Percentiles rank a stretch among this genome's conserved stretches.
These are phyloP conservation scores for Cystobasidium slooffiae DNA, from an alignment of 1,284 basidiomycete species.

Conservation along the genomic window DNA sequence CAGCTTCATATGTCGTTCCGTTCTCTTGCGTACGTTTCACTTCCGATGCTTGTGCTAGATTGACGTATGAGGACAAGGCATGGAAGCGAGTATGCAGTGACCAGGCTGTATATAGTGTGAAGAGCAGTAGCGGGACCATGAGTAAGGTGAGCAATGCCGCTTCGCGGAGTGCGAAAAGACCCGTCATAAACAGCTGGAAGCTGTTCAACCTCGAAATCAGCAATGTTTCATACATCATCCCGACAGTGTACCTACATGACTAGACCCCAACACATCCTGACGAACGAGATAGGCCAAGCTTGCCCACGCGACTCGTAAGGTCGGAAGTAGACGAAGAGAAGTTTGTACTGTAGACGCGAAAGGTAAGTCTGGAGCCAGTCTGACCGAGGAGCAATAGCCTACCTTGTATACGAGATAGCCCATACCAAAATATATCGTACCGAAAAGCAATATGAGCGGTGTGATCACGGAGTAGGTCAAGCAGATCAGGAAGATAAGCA, in stretches of 20 bases:
- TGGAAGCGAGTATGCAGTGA: slow-evolving; percentile 71
- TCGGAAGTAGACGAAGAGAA: slow-evolving; percentile 54
- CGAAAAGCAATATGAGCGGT: slow-evolving; percentile 91
- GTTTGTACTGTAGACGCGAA: slow-evolving; percentile 44
- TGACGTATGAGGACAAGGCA: slow-evolving; percentile 80
- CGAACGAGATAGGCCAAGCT: slow-evolving; percentile 73
- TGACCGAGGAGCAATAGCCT: slow-evolving; percentile 77
- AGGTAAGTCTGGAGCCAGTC: background rate
- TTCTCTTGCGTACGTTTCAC: slow-evolving; percentile 69
- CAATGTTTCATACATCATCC: background rate
- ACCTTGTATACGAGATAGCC: slow-evolving; percentile 95
- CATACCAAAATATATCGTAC: slow-evolving; percentile 90
- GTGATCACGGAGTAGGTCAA: slow-evolving; percentile 93
- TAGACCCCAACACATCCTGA: slow-evolving; percentile 55
- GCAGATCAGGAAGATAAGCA: slow-evolving; percentile 92
- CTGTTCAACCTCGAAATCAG: slow-evolving; percentile 65
- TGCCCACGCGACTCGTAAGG: slow-evolving; percentile 91
- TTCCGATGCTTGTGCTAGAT: slow-evolving; percentile 81
- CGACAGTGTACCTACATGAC: slow-evolving; percentile 42
- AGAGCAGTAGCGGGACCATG: slow-evolving; percentile 75
- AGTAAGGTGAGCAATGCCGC: slow-evolving; percentile 75
- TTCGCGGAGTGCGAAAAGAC: slow-evolving; percentile 83
- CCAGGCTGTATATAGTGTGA: slow-evolving; percentile 79
- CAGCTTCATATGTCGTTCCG: slow-evolving; percentile 36
- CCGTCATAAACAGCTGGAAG: slow-evolving; percentile 86